These are phyloP conservation scores for Brachypodium distachyon DNA, from an alignment of 202 grass and related monocot genomes.

Conservation along the genomic window DNA sequence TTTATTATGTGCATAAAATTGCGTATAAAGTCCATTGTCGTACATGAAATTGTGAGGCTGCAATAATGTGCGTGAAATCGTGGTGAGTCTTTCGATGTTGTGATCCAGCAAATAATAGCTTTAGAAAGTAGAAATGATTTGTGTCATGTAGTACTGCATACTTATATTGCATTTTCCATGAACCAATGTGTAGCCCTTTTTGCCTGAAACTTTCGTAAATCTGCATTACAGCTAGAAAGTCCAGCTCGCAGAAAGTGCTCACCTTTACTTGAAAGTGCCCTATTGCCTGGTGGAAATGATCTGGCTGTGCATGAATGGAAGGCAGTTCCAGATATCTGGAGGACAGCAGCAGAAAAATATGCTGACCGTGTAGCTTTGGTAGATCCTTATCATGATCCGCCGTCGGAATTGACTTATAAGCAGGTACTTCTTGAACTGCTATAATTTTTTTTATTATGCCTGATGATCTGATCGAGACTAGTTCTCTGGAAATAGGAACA, in stretches of 20 bases:
- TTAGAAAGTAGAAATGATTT: not conserved
- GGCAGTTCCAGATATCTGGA: constrained; percentile 95
- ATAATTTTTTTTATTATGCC: not conserved
- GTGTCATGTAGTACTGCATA: not conserved
- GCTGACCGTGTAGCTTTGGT: constrained; percentile 53
- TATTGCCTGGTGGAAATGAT: constrained; percentile 33
- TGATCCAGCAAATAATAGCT: not conserved
- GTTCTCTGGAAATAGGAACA: not conserved
- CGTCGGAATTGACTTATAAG: constrained; percentile 67
- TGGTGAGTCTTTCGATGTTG: not conserved
- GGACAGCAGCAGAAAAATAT: constrained; percentile 64
- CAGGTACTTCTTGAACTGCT: constrained; percentile 31
- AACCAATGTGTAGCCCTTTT: not conserved
- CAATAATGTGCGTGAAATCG: not conserved
- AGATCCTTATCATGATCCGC: constrained; percentile 74
- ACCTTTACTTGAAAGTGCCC: constrained; percentile 54
- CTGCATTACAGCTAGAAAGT: constrained; percentile 11
- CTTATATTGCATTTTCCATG: not conserved
- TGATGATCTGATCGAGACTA: not conserved
- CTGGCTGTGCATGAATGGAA: constrained; percentile 44
- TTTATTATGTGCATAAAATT: not conserved
- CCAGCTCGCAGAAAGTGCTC: constrained; percentile 37
- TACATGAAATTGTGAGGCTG: not conserved
- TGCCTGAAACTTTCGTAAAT: not conserved
- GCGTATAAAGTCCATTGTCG: not conserved